Conservation (phyloP, 1,139 yeast species). For the Saccharomycopsis crataegensis region DNA sequence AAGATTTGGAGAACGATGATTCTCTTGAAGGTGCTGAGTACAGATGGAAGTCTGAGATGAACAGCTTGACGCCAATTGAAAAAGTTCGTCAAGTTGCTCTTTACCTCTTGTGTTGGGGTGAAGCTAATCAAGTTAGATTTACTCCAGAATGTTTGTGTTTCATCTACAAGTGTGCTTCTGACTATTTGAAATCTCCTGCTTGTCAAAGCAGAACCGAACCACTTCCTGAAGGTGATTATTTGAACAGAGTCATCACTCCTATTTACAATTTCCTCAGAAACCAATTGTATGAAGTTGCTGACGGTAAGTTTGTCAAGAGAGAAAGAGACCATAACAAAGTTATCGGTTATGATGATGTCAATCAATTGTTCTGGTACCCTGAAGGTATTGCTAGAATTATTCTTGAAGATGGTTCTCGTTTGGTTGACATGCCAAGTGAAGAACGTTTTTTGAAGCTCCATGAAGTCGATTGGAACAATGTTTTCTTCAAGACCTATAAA, state of each 20-base stretch:
- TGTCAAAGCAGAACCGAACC: constrained; percentile 87
- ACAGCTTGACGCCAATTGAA: constrained; percentile 58
- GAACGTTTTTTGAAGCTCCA: constrained; percentile 88
- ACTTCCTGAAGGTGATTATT: constrained; percentile 92
- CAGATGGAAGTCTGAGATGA: constrained; percentile 80
- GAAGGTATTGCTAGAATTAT: constrained; percentile 94
- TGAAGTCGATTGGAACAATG: constrained; percentile 87
- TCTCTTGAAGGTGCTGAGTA: constrained; percentile 73
- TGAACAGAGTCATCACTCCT: constrained; percentile 90
- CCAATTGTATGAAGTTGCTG: constrained; percentile 90
- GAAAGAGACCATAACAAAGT: constrained; percentile 93
- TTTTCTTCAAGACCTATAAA: constrained; percentile 91
- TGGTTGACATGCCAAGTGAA: constrained; percentile 82
- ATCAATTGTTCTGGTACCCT: constrained; percentile 98
- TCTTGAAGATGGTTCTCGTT: constrained; percentile 83
- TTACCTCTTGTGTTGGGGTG: constrained; percentile 94
- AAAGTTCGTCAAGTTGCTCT: constrained; percentile 87
- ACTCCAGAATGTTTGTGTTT: constrained; percentile 90
- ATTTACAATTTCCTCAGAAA: constrained; percentile 83
- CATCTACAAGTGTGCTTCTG: constrained; percentile 88
- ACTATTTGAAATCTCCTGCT: constrained; percentile 78
- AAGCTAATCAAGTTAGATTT: constrained; percentile 94
- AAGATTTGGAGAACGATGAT: constrained; percentile 84
- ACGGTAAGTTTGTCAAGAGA: constrained; percentile 72
- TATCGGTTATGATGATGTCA: constrained; percentile 96